phyloP scores from a whole-genome alignment of 306 rosid species.

The Vicia faba region DNA sequence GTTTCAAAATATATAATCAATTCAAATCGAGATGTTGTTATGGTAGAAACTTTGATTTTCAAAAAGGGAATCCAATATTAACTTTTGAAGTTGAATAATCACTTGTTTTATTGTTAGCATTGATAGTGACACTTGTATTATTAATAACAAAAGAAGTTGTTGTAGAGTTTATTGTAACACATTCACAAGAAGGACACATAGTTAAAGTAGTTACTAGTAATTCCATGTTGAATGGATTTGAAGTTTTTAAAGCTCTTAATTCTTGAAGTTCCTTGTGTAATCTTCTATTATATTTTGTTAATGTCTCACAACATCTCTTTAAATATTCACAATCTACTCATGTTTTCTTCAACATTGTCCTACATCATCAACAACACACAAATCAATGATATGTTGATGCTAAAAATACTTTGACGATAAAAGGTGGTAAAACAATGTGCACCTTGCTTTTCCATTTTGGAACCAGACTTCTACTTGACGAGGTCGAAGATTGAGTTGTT shows the following conservation, averaged over 20 bases:
- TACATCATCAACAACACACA: no score
- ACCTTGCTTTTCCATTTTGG: slow-evolving; percentile 94
- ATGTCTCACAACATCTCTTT: slow-evolving; percentile 69
- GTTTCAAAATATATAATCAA: not conserved
- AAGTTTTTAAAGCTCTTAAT: slow-evolving; percentile 68
- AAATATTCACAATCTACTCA: slow-evolving; percentile 75
- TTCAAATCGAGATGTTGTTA: slow-evolving; percentile 44
- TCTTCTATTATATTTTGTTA: slow-evolving; percentile 71
- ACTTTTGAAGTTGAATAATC: slow-evolving; percentile 30
- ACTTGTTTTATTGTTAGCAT: slow-evolving; percentile 23
- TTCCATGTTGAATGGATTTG: slow-evolving; percentile 72
- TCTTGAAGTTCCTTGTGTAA: slow-evolving; percentile 78
- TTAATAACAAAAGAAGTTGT: slow-evolving; percentile 23
- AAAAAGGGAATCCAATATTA: slow-evolving; percentile 47
- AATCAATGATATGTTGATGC: no score
- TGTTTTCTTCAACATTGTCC: slow-evolving; percentile 76
- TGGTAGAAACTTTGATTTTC: slow-evolving; percentile 49
- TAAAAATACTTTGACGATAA: no score
- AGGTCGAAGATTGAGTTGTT: slow-evolving; percentile 83
- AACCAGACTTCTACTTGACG: slow-evolving; percentile 99
- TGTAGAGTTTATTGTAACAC: slow-evolving; percentile 54
- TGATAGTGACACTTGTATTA: not conserved
- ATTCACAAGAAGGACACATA: slow-evolving; percentile 82
- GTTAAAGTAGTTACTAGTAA: slow-evolving; percentile 80
- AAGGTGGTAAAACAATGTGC: no score